Base-by-base conservation (phyloP, 1,139 yeast species). In the Casaregolazyma lundiana region DNA sequence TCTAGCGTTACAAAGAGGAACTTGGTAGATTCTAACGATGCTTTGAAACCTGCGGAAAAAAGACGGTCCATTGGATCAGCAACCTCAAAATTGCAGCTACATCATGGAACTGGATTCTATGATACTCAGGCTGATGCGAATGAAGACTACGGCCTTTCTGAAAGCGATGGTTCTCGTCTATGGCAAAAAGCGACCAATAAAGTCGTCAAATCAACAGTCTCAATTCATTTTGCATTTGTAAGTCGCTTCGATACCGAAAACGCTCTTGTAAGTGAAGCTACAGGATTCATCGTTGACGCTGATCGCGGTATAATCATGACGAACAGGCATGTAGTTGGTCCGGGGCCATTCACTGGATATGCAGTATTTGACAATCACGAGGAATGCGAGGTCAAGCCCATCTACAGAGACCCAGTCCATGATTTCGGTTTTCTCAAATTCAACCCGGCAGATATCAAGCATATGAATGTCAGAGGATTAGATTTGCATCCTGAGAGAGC, bases 281-380 rank as follows among this genome's bases (percentile, higher is more conserved):
- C 96, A 1, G 97, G 97, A 5, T 89, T 90, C 64, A 88, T 90
- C n/a, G 97, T 90, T 9, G 97, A 90, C 64, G 75, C 90, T 2
- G 71, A 75, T 47, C 66, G 78, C 37, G 97, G 97, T 7, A 76
- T 88, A 52, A 88, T 90, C 50, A 73, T 90, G 62, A 90, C 97
- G 11, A 90, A 90, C 67, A 77, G 96, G 63, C 97, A 89, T 62
- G 97, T 89, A 40, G 96, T 89, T 37, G 96, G 96, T 1, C 89
- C 96, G 0, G 96, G 97, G 7, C 96, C 96, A 1, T 88, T 90
- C 62, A 77, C 81, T 40, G 96, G 97, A 0, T 87, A 84, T 59
- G 95, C 88, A 0, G 90, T 90, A 1, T 89, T 89, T 61, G 96
- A 90, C 62, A 90, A 90, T 63, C 97, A 90, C 64, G 97, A 90